Evolutionary conservation across 257 asterid species (phyloP).

Genomic region (Agastache rugosa): DNA sequence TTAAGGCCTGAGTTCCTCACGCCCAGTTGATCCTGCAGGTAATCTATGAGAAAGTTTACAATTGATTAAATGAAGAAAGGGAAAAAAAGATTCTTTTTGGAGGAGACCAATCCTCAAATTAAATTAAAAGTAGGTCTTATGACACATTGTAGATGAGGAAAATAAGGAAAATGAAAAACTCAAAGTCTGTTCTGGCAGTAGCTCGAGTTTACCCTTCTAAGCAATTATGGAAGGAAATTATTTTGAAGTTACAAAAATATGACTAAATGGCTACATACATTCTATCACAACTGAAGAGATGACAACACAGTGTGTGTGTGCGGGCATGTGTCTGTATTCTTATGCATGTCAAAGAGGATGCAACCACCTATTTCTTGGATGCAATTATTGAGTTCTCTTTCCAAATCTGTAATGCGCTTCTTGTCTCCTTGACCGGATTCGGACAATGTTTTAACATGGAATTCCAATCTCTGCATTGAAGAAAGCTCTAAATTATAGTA

Average conservation of each 20-base stretch:
- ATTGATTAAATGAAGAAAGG: constrained; percentile 30
- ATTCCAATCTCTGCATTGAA: constrained; percentile 70
- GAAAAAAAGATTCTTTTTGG: background rate
- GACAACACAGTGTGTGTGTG: background rate
- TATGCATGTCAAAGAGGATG: constrained; percentile 18
- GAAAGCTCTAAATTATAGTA: constrained; percentile 24
- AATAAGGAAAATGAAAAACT: background rate
- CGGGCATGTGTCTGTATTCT: background rate
- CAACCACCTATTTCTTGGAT: constrained; percentile 84
- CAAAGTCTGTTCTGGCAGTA: constrained; percentile 7
- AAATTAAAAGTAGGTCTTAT: background rate
- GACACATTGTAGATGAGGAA: background rate
- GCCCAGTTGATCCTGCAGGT: constrained; percentile 88
- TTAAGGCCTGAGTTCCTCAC: constrained; percentile 58
- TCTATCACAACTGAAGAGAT: background rate
- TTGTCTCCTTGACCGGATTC: constrained; percentile 72
- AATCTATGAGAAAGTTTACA: constrained; percentile 61
- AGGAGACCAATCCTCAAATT: constrained; percentile 4
- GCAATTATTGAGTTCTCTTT: constrained; percentile 81
- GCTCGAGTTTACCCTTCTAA: background rate
- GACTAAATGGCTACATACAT: background rate
- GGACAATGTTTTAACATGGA: constrained; percentile 66
- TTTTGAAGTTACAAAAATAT: constrained; percentile 23
- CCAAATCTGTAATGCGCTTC: constrained; percentile 70
- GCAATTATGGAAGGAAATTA: constrained; percentile 12